phyloP scores from a whole-genome alignment of 768 basidiomycete species.

The Termitomyces sp. region DNA sequence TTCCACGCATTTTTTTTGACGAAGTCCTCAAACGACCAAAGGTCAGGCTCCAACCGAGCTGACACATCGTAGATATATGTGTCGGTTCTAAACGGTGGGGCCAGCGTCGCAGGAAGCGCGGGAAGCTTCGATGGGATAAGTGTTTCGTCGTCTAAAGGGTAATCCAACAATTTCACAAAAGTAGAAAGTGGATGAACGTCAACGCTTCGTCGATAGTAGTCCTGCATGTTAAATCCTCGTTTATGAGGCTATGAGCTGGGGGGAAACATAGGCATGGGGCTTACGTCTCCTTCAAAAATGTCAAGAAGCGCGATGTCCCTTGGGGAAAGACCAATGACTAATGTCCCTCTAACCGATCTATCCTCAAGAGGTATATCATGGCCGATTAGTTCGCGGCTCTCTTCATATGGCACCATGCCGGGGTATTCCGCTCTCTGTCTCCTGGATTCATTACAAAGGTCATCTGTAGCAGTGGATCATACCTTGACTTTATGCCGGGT shows the following conservation, averaged over 20 bases:
- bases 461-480: constrained; percentile 6
- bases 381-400: constrained; percentile 42
- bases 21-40: constrained; percentile 87
- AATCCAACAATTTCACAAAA: constrained; percentile 28
- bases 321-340: constrained; percentile 68
- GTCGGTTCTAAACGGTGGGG: constrained; percentile 41
- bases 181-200: constrained; percentile 50
- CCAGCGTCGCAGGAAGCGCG: constrained; percentile 30
- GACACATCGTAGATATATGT: constrained; percentile 68
- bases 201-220: constrained; percentile 61
- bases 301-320: constrained; percentile 69
- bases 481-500: constrained; percentile 80
- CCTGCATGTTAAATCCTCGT: constrained; percentile 35
- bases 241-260: background rate
- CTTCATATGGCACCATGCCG: constrained; percentile 61
- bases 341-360: constrained; percentile 67
- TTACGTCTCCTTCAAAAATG: constrained; percentile 75
- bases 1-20: constrained; percentile 70
- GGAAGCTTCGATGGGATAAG: constrained; percentile 40
- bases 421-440: constrained; percentile 73
- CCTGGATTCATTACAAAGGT: background rate
- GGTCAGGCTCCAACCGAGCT: constrained; percentile 40
- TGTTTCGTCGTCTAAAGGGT: constrained; percentile 23
- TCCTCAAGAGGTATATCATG: constrained; percentile 55
- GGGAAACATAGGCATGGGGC: constrained; percentile 16